These are phyloP conservation scores for Thalia dealbata DNA, from an alignment of 176 grass and related monocot species.

Conservation along the genomic window DNA sequence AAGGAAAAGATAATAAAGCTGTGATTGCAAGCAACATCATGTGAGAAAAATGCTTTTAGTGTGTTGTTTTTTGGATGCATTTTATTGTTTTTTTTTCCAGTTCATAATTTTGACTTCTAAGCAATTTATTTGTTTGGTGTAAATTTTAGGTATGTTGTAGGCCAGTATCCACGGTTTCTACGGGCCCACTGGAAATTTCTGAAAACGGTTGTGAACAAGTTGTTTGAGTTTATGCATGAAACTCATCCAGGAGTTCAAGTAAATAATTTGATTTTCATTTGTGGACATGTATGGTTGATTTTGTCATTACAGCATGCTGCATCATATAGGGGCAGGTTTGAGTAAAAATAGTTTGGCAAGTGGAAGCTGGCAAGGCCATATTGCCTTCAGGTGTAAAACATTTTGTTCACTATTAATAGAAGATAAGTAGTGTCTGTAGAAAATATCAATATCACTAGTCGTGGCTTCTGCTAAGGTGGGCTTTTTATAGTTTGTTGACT, in stretches of 20 bases:
- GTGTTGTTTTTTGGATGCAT: neutral
- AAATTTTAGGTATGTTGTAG: slow-evolving; percentile 87
- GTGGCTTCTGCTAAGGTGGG: too few relatives aligned
- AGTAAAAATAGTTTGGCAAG: too few relatives aligned
- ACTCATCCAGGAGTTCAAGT: slow-evolving; percentile 99
- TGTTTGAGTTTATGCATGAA: slow-evolving; percentile 99
- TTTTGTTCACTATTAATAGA: too few relatives aligned
- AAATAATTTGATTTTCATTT: neutral
- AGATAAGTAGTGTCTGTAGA: too few relatives aligned
- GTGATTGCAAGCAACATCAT: slow-evolving; percentile 99
- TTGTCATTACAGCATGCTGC: too few relatives aligned
- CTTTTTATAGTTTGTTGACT: too few relatives aligned
- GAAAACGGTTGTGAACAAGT: slow-evolving; percentile 96
- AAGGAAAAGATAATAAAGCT: slow-evolving; percentile 99
- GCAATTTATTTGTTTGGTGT: too few relatives aligned
- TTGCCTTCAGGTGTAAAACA: too few relatives aligned
- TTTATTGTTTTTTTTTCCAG: neutral
- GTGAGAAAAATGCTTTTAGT: slow-evolving; percentile 19
- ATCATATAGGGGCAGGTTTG: too few relatives aligned
- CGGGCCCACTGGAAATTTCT: slow-evolving; percentile 99
- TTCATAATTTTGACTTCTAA: slow-evolving; percentile 18
- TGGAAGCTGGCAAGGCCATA: too few relatives aligned
- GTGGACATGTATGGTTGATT: neutral
- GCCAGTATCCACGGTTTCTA: slow-evolving; percentile 96
- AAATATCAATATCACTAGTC: too few relatives aligned